Percentiles rank a stretch among this genome's conserved stretches.
Evolutionary conservation across 768 basidiomycete genomes (phyloP).

Genomic region (Naganishia kalamii): DNA sequence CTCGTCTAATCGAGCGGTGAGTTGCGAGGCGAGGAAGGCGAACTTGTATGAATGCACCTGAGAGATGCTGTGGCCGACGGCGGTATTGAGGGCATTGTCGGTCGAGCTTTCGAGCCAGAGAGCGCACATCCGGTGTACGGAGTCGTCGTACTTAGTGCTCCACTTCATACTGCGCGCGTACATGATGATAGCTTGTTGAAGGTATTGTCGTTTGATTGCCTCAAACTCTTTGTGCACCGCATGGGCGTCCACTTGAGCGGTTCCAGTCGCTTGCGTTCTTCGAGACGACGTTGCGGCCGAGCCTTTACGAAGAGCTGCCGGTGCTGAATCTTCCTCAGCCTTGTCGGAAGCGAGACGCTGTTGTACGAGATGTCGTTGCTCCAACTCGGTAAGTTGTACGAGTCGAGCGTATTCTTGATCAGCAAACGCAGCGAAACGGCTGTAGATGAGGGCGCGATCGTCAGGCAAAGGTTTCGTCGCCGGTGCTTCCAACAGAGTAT

Average conservation of each 20-base stretch:
- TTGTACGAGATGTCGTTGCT: slow-evolving; percentile 1
- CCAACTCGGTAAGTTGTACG: slow-evolving; percentile 16
- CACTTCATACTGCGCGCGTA: slow-evolving; percentile 67
- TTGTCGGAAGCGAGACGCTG: slow-evolving; percentile 55
- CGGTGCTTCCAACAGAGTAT: slow-evolving; percentile 34
- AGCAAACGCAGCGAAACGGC: slow-evolving; percentile 80
- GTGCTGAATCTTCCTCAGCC: slow-evolving; percentile 57
- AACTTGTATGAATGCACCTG: slow-evolving; percentile 79
- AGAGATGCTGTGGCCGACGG: slow-evolving; percentile 52
- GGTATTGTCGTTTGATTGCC: background rate
- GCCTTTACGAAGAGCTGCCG: background rate
- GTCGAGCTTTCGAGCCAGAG: slow-evolving; percentile 83
- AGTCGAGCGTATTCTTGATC: slow-evolving; percentile 68
- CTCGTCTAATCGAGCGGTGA: slow-evolving; percentile 68
- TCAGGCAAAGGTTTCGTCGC: slow-evolving; percentile 24
- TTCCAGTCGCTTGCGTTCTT: background rate
- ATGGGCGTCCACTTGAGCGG: background rate
- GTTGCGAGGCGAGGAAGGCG: slow-evolving; percentile 83
- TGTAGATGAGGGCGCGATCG: slow-evolving; percentile 52
- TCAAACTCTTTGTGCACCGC: background rate
- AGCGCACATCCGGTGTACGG: slow-evolving; percentile 75
- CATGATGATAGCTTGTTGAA: slow-evolving; percentile 54
- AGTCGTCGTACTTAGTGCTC: slow-evolving; percentile 69
- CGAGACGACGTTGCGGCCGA: background rate
- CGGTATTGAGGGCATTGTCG: slow-evolving; percentile 52